phyloP scores from a whole-genome alignment of 306 rosid species.

The Gastrolobium bilobum region DNA sequence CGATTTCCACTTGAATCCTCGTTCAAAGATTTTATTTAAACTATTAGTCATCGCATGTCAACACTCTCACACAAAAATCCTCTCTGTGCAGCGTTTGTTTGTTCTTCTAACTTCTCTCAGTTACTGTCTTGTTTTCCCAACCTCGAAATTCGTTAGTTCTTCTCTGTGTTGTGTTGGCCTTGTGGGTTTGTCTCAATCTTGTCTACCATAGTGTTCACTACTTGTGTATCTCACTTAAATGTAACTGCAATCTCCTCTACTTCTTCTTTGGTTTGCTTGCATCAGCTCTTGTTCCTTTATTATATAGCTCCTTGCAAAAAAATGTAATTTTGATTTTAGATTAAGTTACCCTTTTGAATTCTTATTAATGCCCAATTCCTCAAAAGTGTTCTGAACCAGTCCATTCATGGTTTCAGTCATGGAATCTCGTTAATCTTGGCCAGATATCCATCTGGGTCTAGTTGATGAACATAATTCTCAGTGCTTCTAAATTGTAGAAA shows the following conservation, averaged over 20 bases:
- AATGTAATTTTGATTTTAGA: constrained; percentile 68
- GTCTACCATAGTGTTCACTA: constrained; percentile 27
- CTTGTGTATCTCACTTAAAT: constrained; percentile 52
- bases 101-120: constrained; percentile 38
- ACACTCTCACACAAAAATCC: constrained; percentile 55
- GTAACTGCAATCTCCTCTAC: constrained; percentile 60
- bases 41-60: constrained; percentile 57
- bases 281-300: constrained; percentile 3
- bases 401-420: constrained; percentile 53
- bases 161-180: constrained; percentile 38
- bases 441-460: constrained; percentile 36
- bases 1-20: constrained; percentile 11
- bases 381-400: constrained; percentile 58
- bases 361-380: constrained; percentile 58
- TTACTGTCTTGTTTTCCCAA: constrained; percentile 49
- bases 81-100: constrained; percentile 44
- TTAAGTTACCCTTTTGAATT: constrained; percentile 51
- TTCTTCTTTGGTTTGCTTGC: constrained; percentile 39
- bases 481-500: constrained; percentile 49
- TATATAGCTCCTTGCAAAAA: constrained; percentile 40
- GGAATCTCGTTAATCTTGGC: constrained; percentile 77
- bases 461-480: constrained; percentile 56
- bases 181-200: constrained; percentile 48
- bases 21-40: constrained; percentile 32
- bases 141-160: constrained; percentile 38